phyloP scores from a whole-genome alignment of 1,139 yeast genomes.

The Yamadazyma pseudoaaseri region DNA sequence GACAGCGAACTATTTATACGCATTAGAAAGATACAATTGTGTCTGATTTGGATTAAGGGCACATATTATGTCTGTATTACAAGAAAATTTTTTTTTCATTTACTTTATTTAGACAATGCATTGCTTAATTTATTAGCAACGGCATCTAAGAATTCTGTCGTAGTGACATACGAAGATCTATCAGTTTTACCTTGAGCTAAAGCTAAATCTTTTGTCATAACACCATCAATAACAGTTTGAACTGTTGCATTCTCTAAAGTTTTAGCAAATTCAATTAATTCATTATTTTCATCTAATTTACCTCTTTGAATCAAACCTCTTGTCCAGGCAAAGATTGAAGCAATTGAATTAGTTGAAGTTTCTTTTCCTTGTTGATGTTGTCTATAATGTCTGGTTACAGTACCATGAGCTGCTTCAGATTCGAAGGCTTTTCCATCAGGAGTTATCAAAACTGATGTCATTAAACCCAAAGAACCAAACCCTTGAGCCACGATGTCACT shows the following conservation, averaged over 20 bases:
- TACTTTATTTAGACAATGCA: background rate
- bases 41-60: too few relatives aligned
- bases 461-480: conserved; percentile 91
- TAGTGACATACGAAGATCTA: conserved; percentile 76
- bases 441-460: conserved; percentile 92
- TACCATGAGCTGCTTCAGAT: conserved; percentile 97
- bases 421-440: conserved; percentile 97
- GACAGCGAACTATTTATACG: too few relatives aligned
- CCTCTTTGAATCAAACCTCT: conserved; percentile 93
- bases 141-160: conserved; percentile 87
- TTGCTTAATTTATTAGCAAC: conserved; percentile 34
- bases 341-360: conserved; percentile 97
- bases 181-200: conserved; percentile 84
- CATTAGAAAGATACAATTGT: too few relatives aligned
- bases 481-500: conserved; percentile 98
- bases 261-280: conserved; percentile 76
- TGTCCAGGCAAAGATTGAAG: conserved; percentile 97
- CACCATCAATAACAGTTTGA: conserved; percentile 83
- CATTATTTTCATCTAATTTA: conserved; percentile 79
- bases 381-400: conserved; percentile 95
- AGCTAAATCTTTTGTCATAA: conserved; percentile 96
- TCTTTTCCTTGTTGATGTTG: conserved; percentile 94
- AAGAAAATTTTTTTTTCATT: too few relatives aligned
- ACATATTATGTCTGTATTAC: too few relatives aligned
- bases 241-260: conserved; percentile 77